These are phyloP conservation scores for Wickerhamomyces kurtzmanii DNA, from an alignment of 805 yeast genomes.

Conservation along the genomic window DNA sequence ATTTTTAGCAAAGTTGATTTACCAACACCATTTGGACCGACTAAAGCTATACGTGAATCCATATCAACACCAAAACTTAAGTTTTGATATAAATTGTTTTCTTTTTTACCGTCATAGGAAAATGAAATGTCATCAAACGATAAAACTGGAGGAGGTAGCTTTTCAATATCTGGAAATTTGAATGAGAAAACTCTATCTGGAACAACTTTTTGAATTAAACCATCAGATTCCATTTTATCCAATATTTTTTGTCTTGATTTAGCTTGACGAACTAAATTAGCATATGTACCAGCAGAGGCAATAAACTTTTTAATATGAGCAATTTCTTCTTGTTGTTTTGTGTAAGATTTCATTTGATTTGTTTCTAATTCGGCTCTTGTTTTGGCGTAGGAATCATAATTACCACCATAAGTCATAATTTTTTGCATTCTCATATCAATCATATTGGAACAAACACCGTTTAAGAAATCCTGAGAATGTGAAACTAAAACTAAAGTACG, in stretches of 20 bases:
- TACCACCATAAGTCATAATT: constrained; percentile 85
- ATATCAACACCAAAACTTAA: constrained; percentile 97
- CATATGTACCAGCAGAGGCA: constrained; percentile 99
- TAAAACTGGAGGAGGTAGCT: constrained; percentile 97
- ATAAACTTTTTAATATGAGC: constrained; percentile 96
- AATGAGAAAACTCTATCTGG: constrained; percentile 91
- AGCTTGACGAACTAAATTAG: constrained; percentile 96
- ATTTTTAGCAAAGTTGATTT: constrained; percentile 91
- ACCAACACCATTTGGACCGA: constrained; percentile 99
- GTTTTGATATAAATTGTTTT: constrained; percentile 81
- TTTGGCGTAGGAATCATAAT: constrained; percentile 93
- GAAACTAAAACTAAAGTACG: constrained; percentile 90
- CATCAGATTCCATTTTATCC: constrained; percentile 99
- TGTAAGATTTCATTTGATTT: constrained; percentile 96
- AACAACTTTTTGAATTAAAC: constrained; percentile 85
- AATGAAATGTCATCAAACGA: constrained; percentile 94
- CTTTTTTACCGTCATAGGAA: constrained; percentile 75
- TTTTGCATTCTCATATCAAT: constrained; percentile 88
- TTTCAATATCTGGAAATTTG: constrained; percentile 91
- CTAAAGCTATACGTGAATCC: constrained; percentile 97
- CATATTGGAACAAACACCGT: constrained; percentile 98
- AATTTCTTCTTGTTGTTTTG: constrained; percentile 97
- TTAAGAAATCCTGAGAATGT: constrained; percentile 98
- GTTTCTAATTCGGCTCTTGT: constrained; percentile 91
- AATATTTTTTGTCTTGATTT: constrained; percentile 98